These are phyloP conservation scores for Echinosphaeria canescens DNA, from an alignment of 2,329 filamentous ascomycete genomes.

Conservation along the genomic window DNA sequence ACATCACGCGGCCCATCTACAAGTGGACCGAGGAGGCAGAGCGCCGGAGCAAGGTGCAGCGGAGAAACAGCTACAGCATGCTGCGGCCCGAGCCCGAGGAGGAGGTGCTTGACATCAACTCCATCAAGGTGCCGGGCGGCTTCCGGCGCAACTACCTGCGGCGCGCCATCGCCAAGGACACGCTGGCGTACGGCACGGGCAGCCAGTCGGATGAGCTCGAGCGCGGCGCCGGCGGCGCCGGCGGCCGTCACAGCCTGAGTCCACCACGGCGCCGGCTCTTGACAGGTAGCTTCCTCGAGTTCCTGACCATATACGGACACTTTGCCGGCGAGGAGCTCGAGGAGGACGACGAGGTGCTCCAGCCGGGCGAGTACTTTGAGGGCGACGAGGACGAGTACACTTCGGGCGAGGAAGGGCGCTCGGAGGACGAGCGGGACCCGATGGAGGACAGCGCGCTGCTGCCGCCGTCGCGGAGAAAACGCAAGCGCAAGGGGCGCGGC, in stretches of 20 bases:
- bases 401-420: constrained; percentile 21
- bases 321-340: constrained; percentile 95
- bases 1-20: constrained; percentile 89
- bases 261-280: constrained; percentile 48
- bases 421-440: constrained; percentile 52
- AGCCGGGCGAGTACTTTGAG: constrained; percentile 78
- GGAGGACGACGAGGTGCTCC: constrained; percentile 81
- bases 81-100: constrained; percentile 59
- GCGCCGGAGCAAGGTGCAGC: constrained; percentile 40
- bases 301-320: constrained; percentile 85
- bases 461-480: constrained; percentile 49
- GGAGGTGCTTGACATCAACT: constrained; percentile 65
- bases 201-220: constrained; percentile 3
- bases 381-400: constrained; percentile 48
- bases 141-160: constrained; percentile 83
- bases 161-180: constrained; percentile 47
- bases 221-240: constrained; percentile 11
- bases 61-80: constrained; percentile 76
- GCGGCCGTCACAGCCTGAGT: no score
- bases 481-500: constrained; percentile 55
- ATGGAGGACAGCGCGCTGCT: constrained; percentile 77
- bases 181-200: constrained; percentile 11
- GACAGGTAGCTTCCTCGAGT: constrained; percentile 89
- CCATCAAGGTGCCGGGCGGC: constrained; percentile 83
- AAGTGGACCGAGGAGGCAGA: constrained; percentile 84